A percentile compares a stretch with the other conserved stretches of the same genome.
phyloP scores from a whole-genome alignment of 73 alveolate species.

The Paramecium biaurelia region DNA sequence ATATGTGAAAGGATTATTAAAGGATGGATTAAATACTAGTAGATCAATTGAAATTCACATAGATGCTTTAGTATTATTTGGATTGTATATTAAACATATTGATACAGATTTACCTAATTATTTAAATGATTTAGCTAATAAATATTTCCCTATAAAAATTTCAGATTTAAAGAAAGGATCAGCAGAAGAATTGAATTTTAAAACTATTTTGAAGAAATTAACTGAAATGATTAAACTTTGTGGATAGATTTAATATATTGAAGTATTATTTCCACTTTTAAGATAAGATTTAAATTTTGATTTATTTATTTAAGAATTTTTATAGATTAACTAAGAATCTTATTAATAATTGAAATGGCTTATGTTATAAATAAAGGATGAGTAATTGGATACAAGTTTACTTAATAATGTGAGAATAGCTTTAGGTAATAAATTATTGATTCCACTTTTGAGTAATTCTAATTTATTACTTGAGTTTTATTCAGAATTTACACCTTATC shows the following conservation, averaged over 20 bases:
- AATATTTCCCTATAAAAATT: conserved; percentile 48
- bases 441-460: conserved; percentile 18
- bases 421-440: conserved; percentile 45
- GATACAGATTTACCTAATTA: background rate
- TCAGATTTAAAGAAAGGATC: conserved; percentile 52
- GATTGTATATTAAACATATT: conserved; percentile 10
- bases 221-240: conserved; percentile 52
- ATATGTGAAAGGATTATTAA: background rate
- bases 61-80: conserved; percentile 2
- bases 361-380: conserved; percentile 7
- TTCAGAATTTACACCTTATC: background rate
- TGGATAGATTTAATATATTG: conserved; percentile 40
- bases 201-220: background rate
- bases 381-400: conserved; percentile 7
- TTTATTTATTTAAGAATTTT: background rate
- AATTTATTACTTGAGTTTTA: background rate
- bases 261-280: conserved; percentile 54
- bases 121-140: background rate
- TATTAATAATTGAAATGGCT: conserved; percentile 33
- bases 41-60: background rate
- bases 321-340: background rate
- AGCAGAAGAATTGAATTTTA: conserved; percentile 35
- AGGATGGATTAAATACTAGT: background rate
- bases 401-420: conserved; percentile 45
- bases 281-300: conserved; percentile 36